Conservation (phyloP, 192 early-diverging fungal species). For the Lobosporangium transversale region DNA sequence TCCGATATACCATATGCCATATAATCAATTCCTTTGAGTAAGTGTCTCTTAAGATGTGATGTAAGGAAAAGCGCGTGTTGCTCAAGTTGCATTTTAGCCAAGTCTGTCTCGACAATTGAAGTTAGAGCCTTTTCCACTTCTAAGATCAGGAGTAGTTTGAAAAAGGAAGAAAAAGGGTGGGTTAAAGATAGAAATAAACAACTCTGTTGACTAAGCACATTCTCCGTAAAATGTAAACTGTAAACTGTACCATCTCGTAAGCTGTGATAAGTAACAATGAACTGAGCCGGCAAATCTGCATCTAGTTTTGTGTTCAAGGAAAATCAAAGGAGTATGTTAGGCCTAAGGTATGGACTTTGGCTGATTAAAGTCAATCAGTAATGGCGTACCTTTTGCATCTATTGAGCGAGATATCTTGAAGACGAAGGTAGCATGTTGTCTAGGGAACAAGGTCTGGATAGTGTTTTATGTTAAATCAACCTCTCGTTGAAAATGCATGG, state of each 20-base stretch:
- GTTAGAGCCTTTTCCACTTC: constrained; percentile 62
- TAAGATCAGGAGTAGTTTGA: background rate
- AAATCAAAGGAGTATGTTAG: too few species aligned
- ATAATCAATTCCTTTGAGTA: constrained; percentile 65
- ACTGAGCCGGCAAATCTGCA: constrained; percentile 53
- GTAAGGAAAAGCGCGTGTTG: constrained; percentile 61
- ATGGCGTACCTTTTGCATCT: constrained; percentile 42
- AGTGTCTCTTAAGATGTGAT: constrained; percentile 57
- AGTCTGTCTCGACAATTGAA: constrained; percentile 49
- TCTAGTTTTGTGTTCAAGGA: too few species aligned
- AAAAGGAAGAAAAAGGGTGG: constrained; percentile 4
- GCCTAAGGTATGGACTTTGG: too few species aligned
- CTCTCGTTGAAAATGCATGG: too few species aligned
- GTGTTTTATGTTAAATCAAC: background rate
- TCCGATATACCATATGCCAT: constrained; percentile 68
- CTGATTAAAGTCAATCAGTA: too few species aligned
- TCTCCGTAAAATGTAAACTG: too few species aligned
- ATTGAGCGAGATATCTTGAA: constrained; percentile 59
- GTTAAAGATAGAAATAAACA: too few species aligned
- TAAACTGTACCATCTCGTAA: constrained; percentile 61
- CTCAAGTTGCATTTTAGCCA: constrained; percentile 55
- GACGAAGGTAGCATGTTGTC: constrained; percentile 64
- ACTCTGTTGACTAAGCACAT: too few species aligned
- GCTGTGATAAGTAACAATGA: constrained; percentile 60
- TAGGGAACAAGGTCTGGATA: constrained; percentile 63